phyloP scores from a whole-genome alignment of 306 rosid species.

The Glycine soja region DNA sequence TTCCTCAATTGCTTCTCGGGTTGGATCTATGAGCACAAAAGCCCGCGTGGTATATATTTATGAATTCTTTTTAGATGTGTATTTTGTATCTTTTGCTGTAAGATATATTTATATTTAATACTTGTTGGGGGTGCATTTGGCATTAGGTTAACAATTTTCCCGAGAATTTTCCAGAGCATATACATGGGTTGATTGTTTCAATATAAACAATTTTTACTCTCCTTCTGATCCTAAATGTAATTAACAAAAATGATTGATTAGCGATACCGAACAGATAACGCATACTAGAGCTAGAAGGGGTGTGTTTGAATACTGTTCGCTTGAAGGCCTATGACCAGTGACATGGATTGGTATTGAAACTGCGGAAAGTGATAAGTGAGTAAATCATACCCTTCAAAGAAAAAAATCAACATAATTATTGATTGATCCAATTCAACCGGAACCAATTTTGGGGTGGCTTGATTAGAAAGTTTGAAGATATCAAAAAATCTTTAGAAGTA shows the following conservation, averaged over 20 bases:
- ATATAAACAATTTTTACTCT: neutral
- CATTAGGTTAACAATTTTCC: constrained; percentile 32
- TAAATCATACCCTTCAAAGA: too few species aligned
- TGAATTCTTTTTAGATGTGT: constrained; percentile 46
- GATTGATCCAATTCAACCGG: neutral
- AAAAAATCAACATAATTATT: too few species aligned
- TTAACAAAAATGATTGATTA: neutral
- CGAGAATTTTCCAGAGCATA: neutral
- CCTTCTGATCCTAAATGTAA: neutral
- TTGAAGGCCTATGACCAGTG: too few species aligned
- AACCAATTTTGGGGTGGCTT: neutral
- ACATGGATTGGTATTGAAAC: too few species aligned
- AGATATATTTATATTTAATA: constrained; percentile 37
- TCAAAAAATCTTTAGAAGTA: neutral
- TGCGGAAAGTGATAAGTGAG: too few species aligned
- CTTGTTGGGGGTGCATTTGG: constrained; percentile 45
- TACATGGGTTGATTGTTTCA: constrained; percentile 3
- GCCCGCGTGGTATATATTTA: constrained; percentile 49
- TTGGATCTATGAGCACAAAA: constrained; percentile 44
- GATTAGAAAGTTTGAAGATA: neutral
- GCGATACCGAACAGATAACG: neutral
- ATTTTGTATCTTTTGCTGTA: constrained; percentile 46
- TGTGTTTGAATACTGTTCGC: too few species aligned
- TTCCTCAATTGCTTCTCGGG: constrained; percentile 42
- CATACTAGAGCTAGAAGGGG: too few species aligned